Evolutionary conservation across 495 filamentous ascomycete genomes (phyloP).

Genomic region (Monascus purpureus): DNA sequence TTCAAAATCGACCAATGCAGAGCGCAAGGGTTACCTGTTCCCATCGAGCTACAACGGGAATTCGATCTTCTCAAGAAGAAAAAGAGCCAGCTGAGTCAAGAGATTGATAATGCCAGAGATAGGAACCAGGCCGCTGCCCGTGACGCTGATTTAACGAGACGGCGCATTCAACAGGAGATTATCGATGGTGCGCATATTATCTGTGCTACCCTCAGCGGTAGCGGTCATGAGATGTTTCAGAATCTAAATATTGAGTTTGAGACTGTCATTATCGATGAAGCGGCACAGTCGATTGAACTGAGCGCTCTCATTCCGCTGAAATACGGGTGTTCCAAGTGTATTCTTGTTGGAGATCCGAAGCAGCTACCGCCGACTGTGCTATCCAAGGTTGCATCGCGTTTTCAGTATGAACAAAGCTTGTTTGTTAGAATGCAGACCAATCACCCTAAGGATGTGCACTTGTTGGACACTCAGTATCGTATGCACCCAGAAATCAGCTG

Average conservation of each 20-base stretch:
- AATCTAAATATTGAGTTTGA: conserved; percentile 91
- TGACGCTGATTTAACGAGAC: conserved; percentile 72
- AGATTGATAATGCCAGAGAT: conserved; percentile 76
- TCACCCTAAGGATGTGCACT: conserved; percentile 75
- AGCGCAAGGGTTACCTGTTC: conserved; percentile 42
- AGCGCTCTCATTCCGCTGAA: conserved; percentile 94
- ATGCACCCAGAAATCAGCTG: conserved; percentile 94
- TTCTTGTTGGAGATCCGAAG: conserved; percentile 94
- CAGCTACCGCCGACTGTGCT: conserved; percentile 92
- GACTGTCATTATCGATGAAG: conserved; percentile 96
- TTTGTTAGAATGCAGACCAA: conserved; percentile 97
- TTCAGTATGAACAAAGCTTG: conserved; percentile 93
- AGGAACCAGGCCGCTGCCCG: conserved; percentile 61
- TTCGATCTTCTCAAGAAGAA: conserved; percentile 64
- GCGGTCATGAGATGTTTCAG: conserved; percentile 96
- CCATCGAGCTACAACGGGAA: conserved; percentile 55
- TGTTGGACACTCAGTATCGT: conserved; percentile 92
- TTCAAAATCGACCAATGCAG: conserved; percentile 57
- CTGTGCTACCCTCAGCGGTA: conserved; percentile 88
- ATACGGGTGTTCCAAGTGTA: conserved; percentile 93
- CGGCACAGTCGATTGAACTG: conserved; percentile 93
- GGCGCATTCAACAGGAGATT: conserved; percentile 77
- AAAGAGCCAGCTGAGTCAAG: conserved; percentile 57
- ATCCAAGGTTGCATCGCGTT: conserved; percentile 80
- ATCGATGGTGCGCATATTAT: conserved; percentile 82